Conservation (phyloP, 345 rosid genomes). For the Rhodomyrtus tomentosa region DNA sequence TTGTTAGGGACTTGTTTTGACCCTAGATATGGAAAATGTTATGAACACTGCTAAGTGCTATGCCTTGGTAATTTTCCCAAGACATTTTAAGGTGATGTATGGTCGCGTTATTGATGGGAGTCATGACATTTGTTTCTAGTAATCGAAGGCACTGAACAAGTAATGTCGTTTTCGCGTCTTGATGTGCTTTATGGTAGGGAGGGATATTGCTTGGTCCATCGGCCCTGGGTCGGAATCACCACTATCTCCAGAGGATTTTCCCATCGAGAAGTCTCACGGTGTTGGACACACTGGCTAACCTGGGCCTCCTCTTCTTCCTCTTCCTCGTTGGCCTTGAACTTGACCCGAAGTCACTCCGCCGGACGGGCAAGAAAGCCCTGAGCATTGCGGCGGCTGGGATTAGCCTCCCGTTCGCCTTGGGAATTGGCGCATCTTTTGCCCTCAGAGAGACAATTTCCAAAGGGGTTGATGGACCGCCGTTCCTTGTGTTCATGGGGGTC, state of each 20-base stretch:
- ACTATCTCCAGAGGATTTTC: slow-evolving; percentile 32
- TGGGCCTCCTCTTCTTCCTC: slow-evolving; percentile 71
- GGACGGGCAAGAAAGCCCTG: slow-evolving; percentile 46
- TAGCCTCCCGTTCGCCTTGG: slow-evolving; percentile 43
- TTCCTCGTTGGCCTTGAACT: slow-evolving; percentile 69
- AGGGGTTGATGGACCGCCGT: slow-evolving; percentile 29
- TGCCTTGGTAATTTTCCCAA: background rate
- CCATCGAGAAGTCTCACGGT: slow-evolving; percentile 50
- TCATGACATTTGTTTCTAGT: background rate
- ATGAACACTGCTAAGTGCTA: background rate
- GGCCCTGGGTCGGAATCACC: slow-evolving; percentile 47
- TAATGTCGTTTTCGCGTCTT: background rate
- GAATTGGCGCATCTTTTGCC: slow-evolving; percentile 49
- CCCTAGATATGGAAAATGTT: background rate
- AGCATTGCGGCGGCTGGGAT: slow-evolving; percentile 63
- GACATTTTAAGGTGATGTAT: background rate
- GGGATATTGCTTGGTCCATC: slow-evolving; percentile 78
- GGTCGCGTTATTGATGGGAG: background rate
- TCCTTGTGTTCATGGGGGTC: slow-evolving; percentile 83
- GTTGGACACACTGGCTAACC: slow-evolving; percentile 64
- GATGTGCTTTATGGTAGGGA: slow-evolving; percentile 26
- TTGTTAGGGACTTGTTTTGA: background rate
- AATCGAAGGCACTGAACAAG: background rate
- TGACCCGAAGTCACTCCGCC: slow-evolving; percentile 36
- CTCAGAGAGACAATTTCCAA: slow-evolving; percentile 30